Conservation (phyloP, 768 basidiomycete species). For the Phallus indusiatus region DNA sequence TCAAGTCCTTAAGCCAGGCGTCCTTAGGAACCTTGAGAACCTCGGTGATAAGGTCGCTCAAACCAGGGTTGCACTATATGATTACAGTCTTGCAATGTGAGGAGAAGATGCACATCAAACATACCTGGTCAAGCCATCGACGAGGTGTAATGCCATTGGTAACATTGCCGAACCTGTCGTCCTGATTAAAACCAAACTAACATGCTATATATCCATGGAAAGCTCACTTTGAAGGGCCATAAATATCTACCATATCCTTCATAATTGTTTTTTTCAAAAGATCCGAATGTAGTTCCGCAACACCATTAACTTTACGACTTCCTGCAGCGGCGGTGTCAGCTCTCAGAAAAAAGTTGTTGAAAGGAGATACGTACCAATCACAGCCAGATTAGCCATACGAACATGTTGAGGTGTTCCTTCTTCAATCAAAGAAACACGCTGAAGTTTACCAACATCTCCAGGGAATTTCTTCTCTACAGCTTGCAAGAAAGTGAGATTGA, state of each 20-base stretch:
- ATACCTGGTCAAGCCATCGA: slow-evolving; percentile 78
- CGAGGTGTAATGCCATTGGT: slow-evolving; percentile 95
- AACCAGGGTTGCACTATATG: slow-evolving; percentile 72
- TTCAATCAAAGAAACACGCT: slow-evolving; percentile 89
- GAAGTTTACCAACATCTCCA: slow-evolving; percentile 68
- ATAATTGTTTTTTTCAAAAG: slow-evolving; percentile 76
- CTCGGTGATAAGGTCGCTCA: slow-evolving; percentile 76
- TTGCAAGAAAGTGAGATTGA: slow-evolving; percentile 45
- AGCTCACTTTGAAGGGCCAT: slow-evolving; percentile 66
- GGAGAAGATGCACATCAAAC: not conserved
- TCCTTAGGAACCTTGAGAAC: slow-evolving; percentile 66
- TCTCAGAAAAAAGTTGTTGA: slow-evolving; percentile 7
- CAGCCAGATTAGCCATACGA: slow-evolving; percentile 87
- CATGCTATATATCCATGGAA: not conserved
- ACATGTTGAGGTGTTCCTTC: slow-evolving; percentile 83
- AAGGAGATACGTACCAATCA: slow-evolving; percentile 44
- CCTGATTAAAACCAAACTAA: slow-evolving; percentile 9
- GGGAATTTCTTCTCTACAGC: slow-evolving; percentile 90
- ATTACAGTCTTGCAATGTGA: not conserved
- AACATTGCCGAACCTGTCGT: slow-evolving; percentile 65
- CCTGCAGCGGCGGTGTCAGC: slow-evolving; percentile 26
- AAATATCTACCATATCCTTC: slow-evolving; percentile 91
- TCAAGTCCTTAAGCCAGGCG: slow-evolving; percentile 80
- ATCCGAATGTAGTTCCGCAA: slow-evolving; percentile 90
- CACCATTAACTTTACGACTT: slow-evolving; percentile 87